A percentile compares a stretch with the other conserved stretches of the same genome.
Conservation (phyloP, 2,329 filamentous ascomycete genomes). For the Hymenoscyphus infarciens region DNA sequence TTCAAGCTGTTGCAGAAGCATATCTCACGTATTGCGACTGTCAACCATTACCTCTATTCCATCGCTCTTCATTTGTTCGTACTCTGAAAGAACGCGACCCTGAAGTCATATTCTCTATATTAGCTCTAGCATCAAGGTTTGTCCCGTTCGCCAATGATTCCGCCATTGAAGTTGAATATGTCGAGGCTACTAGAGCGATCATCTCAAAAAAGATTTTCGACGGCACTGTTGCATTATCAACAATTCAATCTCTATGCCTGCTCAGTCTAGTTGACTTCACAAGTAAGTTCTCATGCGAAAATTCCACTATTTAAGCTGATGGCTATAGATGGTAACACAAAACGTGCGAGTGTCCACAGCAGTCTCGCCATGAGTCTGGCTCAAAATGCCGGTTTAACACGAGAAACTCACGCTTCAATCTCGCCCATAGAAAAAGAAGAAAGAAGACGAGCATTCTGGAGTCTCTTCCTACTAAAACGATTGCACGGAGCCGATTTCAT, state of each 20-base stretch:
- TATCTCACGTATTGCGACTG: constrained; percentile 48
- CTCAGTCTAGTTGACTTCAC: constrained; percentile 39
- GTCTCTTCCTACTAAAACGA: constrained; percentile 34
- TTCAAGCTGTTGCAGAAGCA: constrained; percentile 39
- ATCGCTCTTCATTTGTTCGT: constrained; percentile 39
- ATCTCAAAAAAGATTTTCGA: constrained; percentile 37
- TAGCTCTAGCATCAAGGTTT: constrained; percentile 45
- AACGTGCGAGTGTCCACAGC: constrained; percentile 42
- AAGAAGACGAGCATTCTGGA: constrained; percentile 36
- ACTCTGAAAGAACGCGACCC: constrained; percentile 39
- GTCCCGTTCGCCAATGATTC: constrained; percentile 29
- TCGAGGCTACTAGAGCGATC: constrained; percentile 34
- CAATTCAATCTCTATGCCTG: constrained; percentile 39
- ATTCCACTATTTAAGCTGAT: not conserved
- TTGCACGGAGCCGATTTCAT: constrained; percentile 39
- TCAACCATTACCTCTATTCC: constrained; percentile 48
- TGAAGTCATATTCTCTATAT: constrained; percentile 36
- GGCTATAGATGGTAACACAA: constrained; percentile 42
- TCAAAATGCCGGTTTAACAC: constrained; percentile 43
- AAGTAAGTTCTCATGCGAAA: constrained; percentile 26
- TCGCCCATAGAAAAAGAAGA: constrained; percentile 30
- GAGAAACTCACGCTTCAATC: constrained; percentile 31
- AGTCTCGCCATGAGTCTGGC: constrained; percentile 45
- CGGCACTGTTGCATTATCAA: constrained; percentile 39
- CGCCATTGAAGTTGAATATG: constrained; percentile 37